phyloP scores from a whole-genome alignment of 2,329 filamentous ascomycete genomes.

The Aspergillus terreus region DNA sequence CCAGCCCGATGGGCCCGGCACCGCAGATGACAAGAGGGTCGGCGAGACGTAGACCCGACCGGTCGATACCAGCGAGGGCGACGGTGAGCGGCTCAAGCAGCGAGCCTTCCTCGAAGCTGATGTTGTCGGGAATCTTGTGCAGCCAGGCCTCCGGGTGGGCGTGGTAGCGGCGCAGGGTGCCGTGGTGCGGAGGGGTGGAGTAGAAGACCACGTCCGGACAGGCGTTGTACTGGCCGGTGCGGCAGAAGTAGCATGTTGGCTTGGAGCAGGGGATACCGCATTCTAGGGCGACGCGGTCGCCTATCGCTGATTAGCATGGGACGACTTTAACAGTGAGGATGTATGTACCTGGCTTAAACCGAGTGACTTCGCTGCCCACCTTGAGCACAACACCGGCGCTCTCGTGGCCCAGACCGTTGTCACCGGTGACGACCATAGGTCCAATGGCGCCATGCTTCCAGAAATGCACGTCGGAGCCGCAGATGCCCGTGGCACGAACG shows the following conservation, averaged over 20 bases:
- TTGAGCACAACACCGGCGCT: constrained; percentile 15
- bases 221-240: constrained; percentile 15
- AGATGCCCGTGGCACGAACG: constrained; percentile 16
- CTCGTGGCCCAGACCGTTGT: constrained; percentile 19
- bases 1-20: constrained; percentile 16
- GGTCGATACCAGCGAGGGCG: constrained; percentile 15
- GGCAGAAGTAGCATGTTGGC: constrained; percentile 15
- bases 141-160: constrained; percentile 17
- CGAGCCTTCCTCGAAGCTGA: constrained; percentile 16
- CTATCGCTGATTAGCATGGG: neutral
- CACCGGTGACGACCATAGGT: constrained; percentile 15
- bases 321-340: neutral
- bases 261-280: constrained; percentile 18
- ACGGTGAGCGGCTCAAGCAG: constrained; percentile 16
- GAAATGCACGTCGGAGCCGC: constrained; percentile 18
- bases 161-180: constrained; percentile 17
- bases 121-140: constrained; percentile 13
- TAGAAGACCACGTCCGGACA: constrained; percentile 18
- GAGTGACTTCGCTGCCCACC: constrained; percentile 13
- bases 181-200: constrained; percentile 18
- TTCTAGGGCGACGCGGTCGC: constrained; percentile 17
- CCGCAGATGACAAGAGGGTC: constrained; percentile 17
- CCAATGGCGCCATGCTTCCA: constrained; percentile 19
- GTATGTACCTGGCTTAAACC: constrained; percentile 14
- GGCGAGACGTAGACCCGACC: constrained; percentile 13